Percentiles rank a stretch among this genome's conserved stretches.
phyloP scores from a whole-genome alignment of 768 basidiomycete genomes.

The Amanita subjunquillea region DNA sequence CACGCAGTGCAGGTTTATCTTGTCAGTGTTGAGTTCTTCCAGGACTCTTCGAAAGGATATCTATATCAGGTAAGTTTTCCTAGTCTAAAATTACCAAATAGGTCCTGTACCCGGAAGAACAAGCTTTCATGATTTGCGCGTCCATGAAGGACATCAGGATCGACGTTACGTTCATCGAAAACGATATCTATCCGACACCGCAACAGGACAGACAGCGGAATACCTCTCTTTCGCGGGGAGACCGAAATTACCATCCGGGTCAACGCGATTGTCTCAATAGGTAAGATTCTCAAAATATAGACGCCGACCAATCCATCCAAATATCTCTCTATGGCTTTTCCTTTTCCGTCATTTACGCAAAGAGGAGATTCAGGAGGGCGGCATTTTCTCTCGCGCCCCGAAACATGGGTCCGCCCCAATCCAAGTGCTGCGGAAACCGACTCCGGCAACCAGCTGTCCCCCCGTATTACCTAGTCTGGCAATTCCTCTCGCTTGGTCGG shows the following conservation, averaged over 20 bases:
- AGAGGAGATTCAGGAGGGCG: constrained; percentile 1
- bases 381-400: neutral
- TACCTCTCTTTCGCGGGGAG: too few species aligned
- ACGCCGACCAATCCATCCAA: constrained; percentile 2
- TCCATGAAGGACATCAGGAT: neutral
- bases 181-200: neutral
- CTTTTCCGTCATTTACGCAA: neutral
- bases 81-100: neutral
- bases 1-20: too few species aligned
- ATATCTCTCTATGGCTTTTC: constrained; percentile 1
- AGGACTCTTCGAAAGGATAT: too few species aligned
- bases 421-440: neutral
- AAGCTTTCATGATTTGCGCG: neutral
- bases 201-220: neutral
- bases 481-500: constrained; percentile 5
- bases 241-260: neutral
- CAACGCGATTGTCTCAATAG: neutral
- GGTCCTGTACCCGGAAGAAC: too few species aligned
- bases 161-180: neutral
- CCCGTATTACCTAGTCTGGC: constrained; percentile 8
- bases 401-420: constrained; percentile 18
- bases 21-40: too few species aligned
- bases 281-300: neutral
- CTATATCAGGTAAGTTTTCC: too few species aligned
- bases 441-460: neutral